Percentiles rank a stretch among this genome's conserved stretches.
Evolutionary conservation across 73 alveolate genomes (phyloP).

Genomic region (Tetrahymena elliotti): DNA sequence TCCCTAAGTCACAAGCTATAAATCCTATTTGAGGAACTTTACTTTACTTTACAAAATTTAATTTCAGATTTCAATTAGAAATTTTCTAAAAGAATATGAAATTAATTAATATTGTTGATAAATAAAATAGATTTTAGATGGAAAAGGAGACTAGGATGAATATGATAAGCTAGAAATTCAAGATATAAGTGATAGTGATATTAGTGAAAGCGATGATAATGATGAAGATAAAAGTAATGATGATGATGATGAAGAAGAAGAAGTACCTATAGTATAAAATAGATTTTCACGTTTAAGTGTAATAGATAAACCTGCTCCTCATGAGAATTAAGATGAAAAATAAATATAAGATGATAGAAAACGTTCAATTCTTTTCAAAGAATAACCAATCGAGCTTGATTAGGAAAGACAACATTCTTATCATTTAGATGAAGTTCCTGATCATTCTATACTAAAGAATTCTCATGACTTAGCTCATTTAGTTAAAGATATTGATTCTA

Average conservation of each 20-base stretch:
- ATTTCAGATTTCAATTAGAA: too few species aligned
- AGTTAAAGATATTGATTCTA: background rate
- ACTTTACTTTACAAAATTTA: too few species aligned
- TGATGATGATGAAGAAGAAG: background rate
- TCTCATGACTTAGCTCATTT: background rate
- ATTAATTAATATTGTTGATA: background rate
- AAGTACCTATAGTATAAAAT: background rate
- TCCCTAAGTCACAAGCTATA: too few species aligned
- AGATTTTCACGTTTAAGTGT: background rate
- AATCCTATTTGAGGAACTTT: too few species aligned
- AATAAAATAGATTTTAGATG: background rate
- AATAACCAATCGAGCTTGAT: background rate
- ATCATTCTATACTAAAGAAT: background rate
- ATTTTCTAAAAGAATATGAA: background rate
- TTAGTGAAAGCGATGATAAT: background rate
- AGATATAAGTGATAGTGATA: background rate
- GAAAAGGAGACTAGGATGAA: background rate
- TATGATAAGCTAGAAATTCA: background rate
- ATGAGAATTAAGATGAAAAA: background rate
- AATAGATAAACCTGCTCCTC: background rate
- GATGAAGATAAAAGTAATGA: background rate
- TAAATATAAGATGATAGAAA: background rate
- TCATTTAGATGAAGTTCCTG: background rate
- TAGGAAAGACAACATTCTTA: background rate
- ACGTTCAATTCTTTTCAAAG: background rate